Base-by-base conservation (phyloP, 805 yeast genomes). In the Candida boleticola region DNA sequence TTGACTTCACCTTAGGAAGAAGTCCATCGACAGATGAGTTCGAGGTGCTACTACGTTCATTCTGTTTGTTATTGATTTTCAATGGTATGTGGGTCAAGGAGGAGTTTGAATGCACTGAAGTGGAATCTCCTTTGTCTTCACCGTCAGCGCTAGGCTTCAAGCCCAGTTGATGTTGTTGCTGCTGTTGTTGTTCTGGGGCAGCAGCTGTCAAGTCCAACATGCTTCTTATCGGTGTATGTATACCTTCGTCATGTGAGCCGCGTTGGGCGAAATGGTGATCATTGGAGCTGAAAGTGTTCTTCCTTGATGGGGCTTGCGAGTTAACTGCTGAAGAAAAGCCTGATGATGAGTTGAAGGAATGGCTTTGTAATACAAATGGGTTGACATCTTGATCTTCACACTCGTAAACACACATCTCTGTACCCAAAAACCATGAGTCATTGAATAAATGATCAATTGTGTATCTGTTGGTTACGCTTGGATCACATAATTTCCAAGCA, bases 401-500 rank as follows among this genome's bases (percentile, higher is more conserved):
- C 54, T 80, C 86, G 49, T 73, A 73, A 14, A 76, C 49, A 56
- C 92, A 85, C 66, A 78, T 75, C 47, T 79, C 85, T 36, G 83
- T 64, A 3, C 63, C 49, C 22, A 61, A 63, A 55, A 85, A 84
- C 81, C 85, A 85, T 9, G 83, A 79, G 51, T 85, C 89, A 2
- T 66, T 52, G 46, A 82, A 77, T 26, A 85, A 61, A 20, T 73
- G 69, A 1, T 73, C 68, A 47, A 85, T 52, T 14, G 74, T 69
- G 55, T 80, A 79, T 47, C 95, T 68, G 5, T 76, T 67, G 1
- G 52, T 54, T 0, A 75, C 67, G 19, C 77, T 65, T 3, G 89
- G 88, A 53, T 85, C 89, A 51, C 84, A 77, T 39, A 85, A 61
- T 57, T 85, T 77, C 89, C 90, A 84, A 6, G 87, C 81, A 5